Percentiles rank a stretch among this genome's conserved stretches.
These are phyloP conservation scores for Tillandsia fasciculata DNA, from an alignment of 176 grass and related monocot species.

Conservation along the genomic window DNA sequence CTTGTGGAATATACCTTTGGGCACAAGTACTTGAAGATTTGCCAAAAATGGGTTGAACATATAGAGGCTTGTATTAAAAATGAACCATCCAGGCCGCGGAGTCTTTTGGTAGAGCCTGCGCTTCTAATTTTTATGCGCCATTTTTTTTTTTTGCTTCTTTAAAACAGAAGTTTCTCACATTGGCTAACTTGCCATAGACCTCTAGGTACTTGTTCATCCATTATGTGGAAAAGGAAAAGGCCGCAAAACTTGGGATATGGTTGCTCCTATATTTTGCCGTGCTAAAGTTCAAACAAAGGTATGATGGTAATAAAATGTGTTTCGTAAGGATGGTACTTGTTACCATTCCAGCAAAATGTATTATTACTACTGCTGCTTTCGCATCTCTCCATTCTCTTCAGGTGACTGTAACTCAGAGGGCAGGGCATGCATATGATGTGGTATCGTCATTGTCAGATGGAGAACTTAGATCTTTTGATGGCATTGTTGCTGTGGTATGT, in stretches of 20 bases:
- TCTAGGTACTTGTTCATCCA: conserved; percentile 94
- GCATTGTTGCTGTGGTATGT: conserved; percentile 80
- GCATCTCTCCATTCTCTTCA: conserved; percentile 25
- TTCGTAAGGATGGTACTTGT: neutral
- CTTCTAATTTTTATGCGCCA: neutral
- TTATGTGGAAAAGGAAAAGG: conserved; percentile 86
- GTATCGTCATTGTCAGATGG: conserved; percentile 60
- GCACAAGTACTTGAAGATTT: conserved; percentile 46
- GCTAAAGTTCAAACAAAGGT: conserved; percentile 81
- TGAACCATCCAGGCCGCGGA: conserved; percentile 52
- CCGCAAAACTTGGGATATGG: conserved; percentile 51
- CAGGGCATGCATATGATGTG: conserved; percentile 69
- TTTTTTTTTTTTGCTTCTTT: neutral
- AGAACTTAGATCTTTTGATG: conserved; percentile 71
- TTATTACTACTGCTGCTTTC: neutral
- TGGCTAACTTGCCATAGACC: conserved; percentile 8
- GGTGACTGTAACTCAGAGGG: conserved; percentile 76
- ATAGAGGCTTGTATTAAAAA: conserved; percentile 34
- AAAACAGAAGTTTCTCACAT: conserved; percentile 6
- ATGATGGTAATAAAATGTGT: conserved; percentile 8
- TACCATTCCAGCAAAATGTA: neutral
- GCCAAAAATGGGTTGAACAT: conserved; percentile 57
- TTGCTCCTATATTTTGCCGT: conserved; percentile 62
- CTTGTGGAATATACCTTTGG: conserved; percentile 75
- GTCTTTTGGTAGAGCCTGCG: conserved; percentile 56